Conservation (phyloP, 1,284 basidiomycete genomes). For the Wolfiporia cocos region DNA sequence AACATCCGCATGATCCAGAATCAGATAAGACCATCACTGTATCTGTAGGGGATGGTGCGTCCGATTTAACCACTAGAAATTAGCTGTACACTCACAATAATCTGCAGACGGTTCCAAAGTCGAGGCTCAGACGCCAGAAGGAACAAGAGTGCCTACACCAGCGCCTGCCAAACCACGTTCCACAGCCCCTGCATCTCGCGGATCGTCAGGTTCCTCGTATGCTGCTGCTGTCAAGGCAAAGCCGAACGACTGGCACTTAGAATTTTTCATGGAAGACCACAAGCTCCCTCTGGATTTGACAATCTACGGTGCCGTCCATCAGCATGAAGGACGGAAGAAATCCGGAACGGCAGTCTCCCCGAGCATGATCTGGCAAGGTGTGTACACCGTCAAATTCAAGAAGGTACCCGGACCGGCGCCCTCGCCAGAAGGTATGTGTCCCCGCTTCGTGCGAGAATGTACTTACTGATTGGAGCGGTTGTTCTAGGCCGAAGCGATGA, state of each 20-base stretch:
- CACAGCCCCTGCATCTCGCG: conserved; percentile 28
- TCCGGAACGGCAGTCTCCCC: conserved; percentile 48
- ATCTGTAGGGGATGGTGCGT: conserved; percentile 72
- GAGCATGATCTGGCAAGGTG: conserved; percentile 81
- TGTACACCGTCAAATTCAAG: conserved; percentile 90
- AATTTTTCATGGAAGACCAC: conserved; percentile 90
- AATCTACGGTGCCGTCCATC: conserved; percentile 93
- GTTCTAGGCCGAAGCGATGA: conserved; percentile 29
- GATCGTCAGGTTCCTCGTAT: conserved; percentile 68
- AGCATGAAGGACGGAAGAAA: conserved; percentile 75
- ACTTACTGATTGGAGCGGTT: conserved; percentile 1
- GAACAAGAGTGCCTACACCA: conserved; percentile 90
- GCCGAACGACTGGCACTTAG: conserved; percentile 93
- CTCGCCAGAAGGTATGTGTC: conserved; percentile 47
- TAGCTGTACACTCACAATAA: too few species aligned
- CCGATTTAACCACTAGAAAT: too few species aligned
- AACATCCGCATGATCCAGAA: conserved; percentile 52
- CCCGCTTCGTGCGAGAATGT: background rate
- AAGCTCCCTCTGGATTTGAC: conserved; percentile 83
- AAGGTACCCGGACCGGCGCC: conserved; percentile 84
- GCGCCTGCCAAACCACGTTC: conserved; percentile 39
- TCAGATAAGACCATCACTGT: conserved; percentile 84
- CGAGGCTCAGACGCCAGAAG: conserved; percentile 94
- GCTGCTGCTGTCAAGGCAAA: conserved; percentile 91
- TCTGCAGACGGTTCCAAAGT: conserved; percentile 78